Percentiles rank a stretch among this genome's conserved stretches.
Evolutionary conservation across 768 basidiomycete genomes (phyloP).

Genomic region (Termitomyces eurrhizus): DNA sequence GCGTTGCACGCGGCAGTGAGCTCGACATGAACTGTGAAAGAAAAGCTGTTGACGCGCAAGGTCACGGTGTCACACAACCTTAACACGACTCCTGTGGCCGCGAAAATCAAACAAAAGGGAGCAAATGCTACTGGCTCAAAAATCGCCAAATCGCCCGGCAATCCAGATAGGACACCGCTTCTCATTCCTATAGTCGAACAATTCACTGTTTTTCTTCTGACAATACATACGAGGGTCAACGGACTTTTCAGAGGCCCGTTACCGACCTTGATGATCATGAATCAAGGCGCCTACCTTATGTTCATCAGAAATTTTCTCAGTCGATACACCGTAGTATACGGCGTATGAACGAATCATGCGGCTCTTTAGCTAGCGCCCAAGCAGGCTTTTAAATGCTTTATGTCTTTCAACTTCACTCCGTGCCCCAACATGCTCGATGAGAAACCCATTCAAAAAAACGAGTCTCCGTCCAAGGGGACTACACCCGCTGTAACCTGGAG

Average conservation of each 20-base stretch:
- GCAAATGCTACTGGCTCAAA: too few relatives aligned
- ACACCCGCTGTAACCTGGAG: slow-evolving; percentile 1
- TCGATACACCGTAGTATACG: background rate
- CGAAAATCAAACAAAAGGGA: too few relatives aligned
- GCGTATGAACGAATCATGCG: background rate
- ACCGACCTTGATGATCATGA: background rate
- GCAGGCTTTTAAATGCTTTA: background rate
- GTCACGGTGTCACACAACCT: slow-evolving; percentile 2
- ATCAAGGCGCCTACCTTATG: background rate
- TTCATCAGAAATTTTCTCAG: background rate
- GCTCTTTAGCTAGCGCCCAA: background rate
- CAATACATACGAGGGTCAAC: too few relatives aligned
- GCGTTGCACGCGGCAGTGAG: slow-evolving; percentile 27
- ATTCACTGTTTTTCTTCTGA: too few relatives aligned
- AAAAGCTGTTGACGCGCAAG: slow-evolving; percentile 9
- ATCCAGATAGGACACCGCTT: too few relatives aligned
- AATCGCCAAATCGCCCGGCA: too few relatives aligned
- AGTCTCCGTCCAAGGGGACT: background rate
- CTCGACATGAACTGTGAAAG: slow-evolving; percentile 11
- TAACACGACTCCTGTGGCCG: background rate
- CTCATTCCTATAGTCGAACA: too few relatives aligned
- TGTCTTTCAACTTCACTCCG: background rate
- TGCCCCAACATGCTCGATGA: background rate
- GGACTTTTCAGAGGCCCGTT: too few relatives aligned
- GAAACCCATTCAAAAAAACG: background rate